Evolutionary conservation across 345 rosid genomes (phyloP), one percentile per base, ranked within the genome.

Genomic region (Tarenaya hassleriana): DNA sequence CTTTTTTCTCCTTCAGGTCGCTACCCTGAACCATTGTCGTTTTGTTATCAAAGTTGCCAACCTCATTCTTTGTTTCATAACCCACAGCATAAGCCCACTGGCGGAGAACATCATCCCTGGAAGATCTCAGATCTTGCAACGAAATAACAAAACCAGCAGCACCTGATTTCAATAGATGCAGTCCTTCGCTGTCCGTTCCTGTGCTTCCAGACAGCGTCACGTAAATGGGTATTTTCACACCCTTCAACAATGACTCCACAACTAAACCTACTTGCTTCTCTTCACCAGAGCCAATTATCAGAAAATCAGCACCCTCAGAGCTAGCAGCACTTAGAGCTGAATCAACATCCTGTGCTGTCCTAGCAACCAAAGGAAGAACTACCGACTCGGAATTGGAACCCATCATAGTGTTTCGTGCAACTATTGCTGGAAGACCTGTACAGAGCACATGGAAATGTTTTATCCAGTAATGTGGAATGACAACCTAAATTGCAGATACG

Each of bases 291-390:
- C 44, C 60, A 54, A 71, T 80, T 48, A 92, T 73, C 33, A 92
- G 78, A 57, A 92, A 88, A 81, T 88, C 98, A 73, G 92, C 96
- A 64, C 98, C 96, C 67, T 92, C 98, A n/a, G 86, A 81, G 64
- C 43, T 81, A 48, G 96, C 70, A 12, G 95, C 96, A 56, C 44
- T 61, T 15, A 70, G 47, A 21, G 96, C 95, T 47, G 95, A 75
- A 49, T 61, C 64, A 58, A 74, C 52, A 64, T 74, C 74, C 51
- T 77, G 74, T 58, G 83, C 98, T 60, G 37, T 77, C 70, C 95
- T 78, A 56, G 81, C 96, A 33, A 92, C 95, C 60, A 92, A 69
- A 24, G 98, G 98, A 21, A 92, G 85, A 75, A 85, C 43, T 19
- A 88, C 79, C 1, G 86, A 75, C 16, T 81, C 86, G 5, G 84